These are phyloP conservation scores for Euphorbia celastroides DNA, from an alignment of 441 rosid genomes.

Conservation along the genomic window DNA sequence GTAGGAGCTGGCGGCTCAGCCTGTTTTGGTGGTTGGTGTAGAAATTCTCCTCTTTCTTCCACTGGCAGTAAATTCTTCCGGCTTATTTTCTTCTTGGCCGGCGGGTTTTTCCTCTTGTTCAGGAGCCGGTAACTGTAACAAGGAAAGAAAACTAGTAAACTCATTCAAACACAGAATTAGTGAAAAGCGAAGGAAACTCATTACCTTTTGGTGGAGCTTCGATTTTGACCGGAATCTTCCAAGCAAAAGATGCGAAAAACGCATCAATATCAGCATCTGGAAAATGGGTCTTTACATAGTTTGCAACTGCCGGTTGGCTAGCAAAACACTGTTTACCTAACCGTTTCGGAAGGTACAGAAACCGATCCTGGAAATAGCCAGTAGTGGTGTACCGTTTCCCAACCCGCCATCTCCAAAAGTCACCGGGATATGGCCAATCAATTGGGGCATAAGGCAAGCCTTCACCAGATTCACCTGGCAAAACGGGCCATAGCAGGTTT, in stretches of 20 bases:
- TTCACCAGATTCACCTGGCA: conserved; percentile 48
- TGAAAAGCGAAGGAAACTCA: neutral
- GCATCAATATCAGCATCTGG: conserved; percentile 51
- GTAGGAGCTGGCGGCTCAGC: neutral
- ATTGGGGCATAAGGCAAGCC: conserved; percentile 88
- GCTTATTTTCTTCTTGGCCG: conserved; percentile 20
- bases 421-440: conserved; percentile 86
- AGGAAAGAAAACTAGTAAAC: neutral
- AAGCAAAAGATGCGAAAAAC: conserved; percentile 69
- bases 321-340: conserved; percentile 46
- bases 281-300: conserved; percentile 36
- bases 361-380: conserved; percentile 63
- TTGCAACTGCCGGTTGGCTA: conserved; percentile 48
- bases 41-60: conserved; percentile 28
- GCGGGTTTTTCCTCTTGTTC: conserved; percentile 21
- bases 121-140: conserved; percentile 15
- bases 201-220: conserved; percentile 38
- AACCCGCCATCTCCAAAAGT: conserved; percentile 87
- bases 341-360: conserved; percentile 52
- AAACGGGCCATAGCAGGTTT: conserved; percentile 31
- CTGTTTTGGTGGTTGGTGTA: neutral
- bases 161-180: neutral
- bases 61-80: conserved; percentile 23
- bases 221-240: conserved; percentile 61
- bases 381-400: conserved; percentile 49